A percentile compares a stretch with the other conserved stretches of the same genome.
phyloP scores from a whole-genome alignment of 305 asterid genomes.

The Solanum aculeatissimum region DNA sequence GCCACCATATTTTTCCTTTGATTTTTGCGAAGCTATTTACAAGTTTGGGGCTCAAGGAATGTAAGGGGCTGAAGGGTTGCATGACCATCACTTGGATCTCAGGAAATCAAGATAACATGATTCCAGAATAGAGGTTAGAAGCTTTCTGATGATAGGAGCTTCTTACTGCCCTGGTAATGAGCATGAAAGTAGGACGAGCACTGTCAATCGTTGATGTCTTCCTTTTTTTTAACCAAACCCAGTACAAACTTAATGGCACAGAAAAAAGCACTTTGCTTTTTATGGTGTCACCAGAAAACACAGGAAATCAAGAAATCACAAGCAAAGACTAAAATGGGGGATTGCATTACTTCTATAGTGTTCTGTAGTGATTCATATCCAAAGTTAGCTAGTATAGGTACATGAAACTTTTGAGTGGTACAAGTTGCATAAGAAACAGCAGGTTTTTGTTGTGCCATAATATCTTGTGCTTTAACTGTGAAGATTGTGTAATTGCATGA shows the following conservation, averaged over 20 bases:
- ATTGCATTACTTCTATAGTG: not conserved
- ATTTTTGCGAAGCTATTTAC: not conserved
- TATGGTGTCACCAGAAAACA: not conserved
- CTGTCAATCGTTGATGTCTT: not conserved
- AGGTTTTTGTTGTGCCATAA: not conserved
- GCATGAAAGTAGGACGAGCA: not conserved
- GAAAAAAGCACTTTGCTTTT: not conserved
- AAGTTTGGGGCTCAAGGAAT: not conserved
- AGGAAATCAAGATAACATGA: not conserved
- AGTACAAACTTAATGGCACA: not conserved
- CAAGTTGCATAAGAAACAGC: not conserved
- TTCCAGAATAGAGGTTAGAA: not conserved
- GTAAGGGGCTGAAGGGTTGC: not conserved
- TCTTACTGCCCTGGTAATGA: not conserved
- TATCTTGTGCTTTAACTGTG: not conserved
- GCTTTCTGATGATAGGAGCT: not conserved
- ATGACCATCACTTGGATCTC: not conserved
- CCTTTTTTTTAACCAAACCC: not conserved
- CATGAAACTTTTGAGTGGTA: not conserved
- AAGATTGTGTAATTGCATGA: not conserved
- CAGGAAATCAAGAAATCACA: not conserved
- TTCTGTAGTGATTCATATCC: not conserved
- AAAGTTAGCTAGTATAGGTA: not conserved
- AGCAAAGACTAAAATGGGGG: not conserved
- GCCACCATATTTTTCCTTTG: not conserved